A percentile compares a stretch with the other conserved stretches of the same genome.
Evolutionary conservation across 768 basidiomycete species (phyloP).

Genomic region (Cystobasidium ongulense): DNA sequence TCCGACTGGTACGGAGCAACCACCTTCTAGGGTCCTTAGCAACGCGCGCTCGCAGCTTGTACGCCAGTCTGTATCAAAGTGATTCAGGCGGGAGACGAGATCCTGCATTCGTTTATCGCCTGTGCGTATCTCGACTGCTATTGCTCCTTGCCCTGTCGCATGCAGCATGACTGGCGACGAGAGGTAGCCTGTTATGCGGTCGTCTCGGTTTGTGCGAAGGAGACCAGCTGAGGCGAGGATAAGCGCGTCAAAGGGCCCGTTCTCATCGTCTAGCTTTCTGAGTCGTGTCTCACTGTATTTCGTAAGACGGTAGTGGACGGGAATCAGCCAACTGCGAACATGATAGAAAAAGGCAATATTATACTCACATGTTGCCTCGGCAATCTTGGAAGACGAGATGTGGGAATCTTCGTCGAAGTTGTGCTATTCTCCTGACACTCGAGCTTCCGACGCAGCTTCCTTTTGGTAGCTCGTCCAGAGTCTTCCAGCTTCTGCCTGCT

Average conservation of each 20-base stretch:
- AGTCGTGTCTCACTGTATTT: constrained; percentile 64
- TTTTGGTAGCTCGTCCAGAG: constrained; percentile 69
- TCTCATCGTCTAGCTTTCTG: constrained; percentile 74
- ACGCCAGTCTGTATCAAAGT: constrained; percentile 66
- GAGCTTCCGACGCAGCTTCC: constrained; percentile 93
- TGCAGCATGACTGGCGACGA: constrained; percentile 66
- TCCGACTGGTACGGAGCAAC: constrained; percentile 94
- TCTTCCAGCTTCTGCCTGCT: constrained; percentile 60
- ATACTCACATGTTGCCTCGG: constrained; percentile 52
- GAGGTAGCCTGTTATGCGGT: constrained; percentile 69
- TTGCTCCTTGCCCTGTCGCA: constrained; percentile 90
- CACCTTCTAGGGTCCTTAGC: constrained; percentile 83
- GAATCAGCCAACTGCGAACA: too few species aligned
- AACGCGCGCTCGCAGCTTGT: constrained; percentile 80
- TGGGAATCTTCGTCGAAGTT: constrained; percentile 70
- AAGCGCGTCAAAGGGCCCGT: constrained; percentile 72
- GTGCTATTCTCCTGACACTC: constrained; percentile 84
- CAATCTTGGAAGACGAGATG: constrained; percentile 73
- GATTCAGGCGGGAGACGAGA: constrained; percentile 61
- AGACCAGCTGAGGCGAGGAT: constrained; percentile 91
- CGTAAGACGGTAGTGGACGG: background rate
- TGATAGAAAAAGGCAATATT: background rate
- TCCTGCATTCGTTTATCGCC: constrained; percentile 49
- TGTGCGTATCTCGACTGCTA: constrained; percentile 66
- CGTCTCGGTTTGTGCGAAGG: constrained; percentile 56